Base-by-base conservation (phyloP, 2,329 filamentous ascomycete genomes). In the Colletotrichum caudatum region DNA sequence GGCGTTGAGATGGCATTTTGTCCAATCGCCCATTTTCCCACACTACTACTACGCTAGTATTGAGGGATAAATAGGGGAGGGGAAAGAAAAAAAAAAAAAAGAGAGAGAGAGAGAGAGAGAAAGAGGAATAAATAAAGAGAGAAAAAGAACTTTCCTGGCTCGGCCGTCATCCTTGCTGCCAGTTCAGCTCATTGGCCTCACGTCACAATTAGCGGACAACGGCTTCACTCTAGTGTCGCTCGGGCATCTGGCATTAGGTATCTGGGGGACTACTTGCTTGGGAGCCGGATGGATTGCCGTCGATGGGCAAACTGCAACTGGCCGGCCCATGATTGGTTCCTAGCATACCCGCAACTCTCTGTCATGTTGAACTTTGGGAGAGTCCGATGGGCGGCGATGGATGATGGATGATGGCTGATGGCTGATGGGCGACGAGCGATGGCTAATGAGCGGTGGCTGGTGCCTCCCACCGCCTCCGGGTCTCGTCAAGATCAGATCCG, bases 201-300 rank as follows among this genome's bases (percentile, higher is more conserved):
- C 53, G 67, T 69, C 67, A 61, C 23, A 56, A 59, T 60, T 58
- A 41, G 35, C 37, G 56, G 64, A 18, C 16, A 39, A 63, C 20
- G 65, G 65, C 53, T 69, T 61, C 58, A 37, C 58, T 23, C 37
- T 66, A 69, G 63, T 35, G 63, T 44, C 67, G 66, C 50, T 61
- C 33, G 51, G 51, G 26, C 50, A 53, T 33, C 29, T 60, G 26
- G 41, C 41, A 67, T 66, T 50, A 41, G 56, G 48, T 50, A 67
- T 66, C 48, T 50, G 56, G 48, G 63, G 62, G 54, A 46, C 53
- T 65, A 61, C 66, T 41, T 65, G 61, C 46, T 39, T 29, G 26
- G 8, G 23, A 29, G 23, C 35, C 46, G 11, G 26, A 20, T 29
- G 53, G 35, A 61, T 58, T 11, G n/a, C 35, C 35, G 23, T 53